Evolutionary conservation across 2,329 filamentous ascomycete genomes (phyloP), one percentile per base, ranked within the genome.

Genomic region (Pseudopithomyces maydicus): DNA sequence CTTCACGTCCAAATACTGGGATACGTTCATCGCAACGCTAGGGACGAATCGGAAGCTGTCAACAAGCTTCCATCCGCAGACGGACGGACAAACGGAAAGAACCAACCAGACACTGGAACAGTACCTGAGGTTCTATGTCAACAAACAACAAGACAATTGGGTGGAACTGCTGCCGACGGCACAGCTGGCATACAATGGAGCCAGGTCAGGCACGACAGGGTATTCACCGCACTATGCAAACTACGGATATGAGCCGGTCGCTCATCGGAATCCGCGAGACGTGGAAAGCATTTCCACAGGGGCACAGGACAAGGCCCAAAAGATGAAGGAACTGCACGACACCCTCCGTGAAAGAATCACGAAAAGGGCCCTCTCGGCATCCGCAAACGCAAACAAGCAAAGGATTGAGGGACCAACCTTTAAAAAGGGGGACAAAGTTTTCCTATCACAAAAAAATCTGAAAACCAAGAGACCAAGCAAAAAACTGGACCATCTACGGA

Each of bases 371-470:
- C 12, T 41, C 14, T 15, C 12, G 45, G 35, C 22, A 55, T 44
- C 8, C 2, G 29, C 38, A 55, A 17, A 45, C 5, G 26, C 12
- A 35, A 35, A 46, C 23, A 46, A 46, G 20, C 26, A 33, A 33
- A 19, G 44, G 8, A 33, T 51, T 50, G 44, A 44, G 29, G 22
- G 36, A 50, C 53, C 32, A 50, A 51, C n/a, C 29, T 20, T 55
- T 55, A 51, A 51, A 15, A 51, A 32, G 20, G 20, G 22, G 14
- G 23, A 51, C 22, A 51, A 51, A 51, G 47, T 51, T 41, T 51
- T 41, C 4, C 36, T 51, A 29, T 41, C 29, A 32, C 17, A 26
- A 11, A 29, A 29, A 42, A 51, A 51, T 23, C n/a, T 41, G 6
- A 50, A 42, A 50, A 50, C 15, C 2, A 42, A 50, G 32, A 17